phyloP scores from a whole-genome alignment of 192 early-diverging fungal species.

The Spinellus fusiger region DNA sequence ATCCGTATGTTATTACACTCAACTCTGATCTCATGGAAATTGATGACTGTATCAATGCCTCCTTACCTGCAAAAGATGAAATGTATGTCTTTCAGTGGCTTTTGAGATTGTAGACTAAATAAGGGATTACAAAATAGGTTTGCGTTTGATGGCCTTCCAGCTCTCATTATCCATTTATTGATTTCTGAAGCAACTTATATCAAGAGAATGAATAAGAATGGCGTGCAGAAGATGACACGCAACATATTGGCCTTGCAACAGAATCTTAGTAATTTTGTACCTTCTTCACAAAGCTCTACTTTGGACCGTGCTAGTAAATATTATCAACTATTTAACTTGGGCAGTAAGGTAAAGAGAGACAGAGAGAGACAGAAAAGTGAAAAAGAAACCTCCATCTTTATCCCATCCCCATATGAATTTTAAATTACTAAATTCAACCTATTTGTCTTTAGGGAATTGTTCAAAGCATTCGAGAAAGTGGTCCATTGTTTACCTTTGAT shows the following conservation, averaged over 20 bases:
- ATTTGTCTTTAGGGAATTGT: constrained; percentile 9
- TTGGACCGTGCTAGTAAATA: constrained; percentile 67
- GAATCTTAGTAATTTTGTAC: constrained; percentile 75
- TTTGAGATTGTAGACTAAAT: too few species aligned
- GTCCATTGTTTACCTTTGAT: constrained; percentile 66
- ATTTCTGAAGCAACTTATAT: constrained; percentile 63
- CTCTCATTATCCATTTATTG: constrained; percentile 66
- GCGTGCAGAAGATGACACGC: constrained; percentile 71
- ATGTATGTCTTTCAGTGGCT: constrained; percentile 45
- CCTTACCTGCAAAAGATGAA: constrained; percentile 56
- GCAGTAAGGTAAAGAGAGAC: constrained; percentile 32
- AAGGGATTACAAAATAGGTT: constrained; percentile 45
- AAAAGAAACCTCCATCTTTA: background rate
- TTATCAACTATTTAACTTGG: constrained; percentile 66
- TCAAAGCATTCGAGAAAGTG: constrained; percentile 50
- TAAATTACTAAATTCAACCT: background rate
- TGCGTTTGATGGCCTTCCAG: constrained; percentile 77
- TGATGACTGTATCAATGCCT: constrained; percentile 65
- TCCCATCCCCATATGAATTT: background rate
- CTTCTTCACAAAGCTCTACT: constrained; percentile 52
- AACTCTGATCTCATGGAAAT: constrained; percentile 72
- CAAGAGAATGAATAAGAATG: constrained; percentile 60
- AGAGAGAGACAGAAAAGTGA: background rate
- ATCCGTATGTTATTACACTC: constrained; percentile 78
- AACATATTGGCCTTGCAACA: constrained; percentile 86